Evolutionary conservation across 129 eudicot genomes (phyloP).

Genomic region (Artemisia argyi): DNA sequence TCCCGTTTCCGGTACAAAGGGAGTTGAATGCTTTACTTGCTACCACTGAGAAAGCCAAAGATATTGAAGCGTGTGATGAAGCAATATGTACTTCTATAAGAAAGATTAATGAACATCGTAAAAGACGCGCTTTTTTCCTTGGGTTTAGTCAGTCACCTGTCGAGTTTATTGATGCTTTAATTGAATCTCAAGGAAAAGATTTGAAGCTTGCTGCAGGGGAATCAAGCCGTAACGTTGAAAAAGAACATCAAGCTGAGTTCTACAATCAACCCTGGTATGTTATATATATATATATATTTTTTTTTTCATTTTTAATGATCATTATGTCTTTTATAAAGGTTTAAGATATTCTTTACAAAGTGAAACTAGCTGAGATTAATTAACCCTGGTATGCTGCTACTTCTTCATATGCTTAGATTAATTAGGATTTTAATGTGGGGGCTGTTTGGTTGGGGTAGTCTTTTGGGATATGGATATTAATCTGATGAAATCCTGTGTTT

Average conservation of each 20-base stretch:
- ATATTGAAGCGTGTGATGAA: constrained; percentile 20
- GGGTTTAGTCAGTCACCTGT: constrained; percentile 23
- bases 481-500: too few species aligned
- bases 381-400: not conserved
- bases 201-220: constrained; percentile 16
- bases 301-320: not conserved
- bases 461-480: too few species aligned
- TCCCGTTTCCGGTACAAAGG: constrained; percentile 18
- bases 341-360: too few species aligned
- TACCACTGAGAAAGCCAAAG: constrained; percentile 21
- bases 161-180: constrained; percentile 14
- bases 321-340: too few species aligned
- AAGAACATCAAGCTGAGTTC: constrained; percentile 17
- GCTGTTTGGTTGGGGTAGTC: too few species aligned
- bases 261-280: constrained; percentile 21
- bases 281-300: too few species aligned
- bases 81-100: constrained; percentile 13
- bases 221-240: constrained; percentile 1
- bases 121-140: constrained; percentile 18
- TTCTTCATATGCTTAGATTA: not conserved
- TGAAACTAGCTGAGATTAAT: too few species aligned
- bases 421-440: too few species aligned
- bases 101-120: constrained; percentile 16
- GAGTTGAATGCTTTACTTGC: constrained; percentile 16
- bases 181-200: constrained; percentile 22